Evolutionary conservation across 805 yeast genomes (phyloP).

Genomic region (Barnettozyma sucrosica): DNA sequence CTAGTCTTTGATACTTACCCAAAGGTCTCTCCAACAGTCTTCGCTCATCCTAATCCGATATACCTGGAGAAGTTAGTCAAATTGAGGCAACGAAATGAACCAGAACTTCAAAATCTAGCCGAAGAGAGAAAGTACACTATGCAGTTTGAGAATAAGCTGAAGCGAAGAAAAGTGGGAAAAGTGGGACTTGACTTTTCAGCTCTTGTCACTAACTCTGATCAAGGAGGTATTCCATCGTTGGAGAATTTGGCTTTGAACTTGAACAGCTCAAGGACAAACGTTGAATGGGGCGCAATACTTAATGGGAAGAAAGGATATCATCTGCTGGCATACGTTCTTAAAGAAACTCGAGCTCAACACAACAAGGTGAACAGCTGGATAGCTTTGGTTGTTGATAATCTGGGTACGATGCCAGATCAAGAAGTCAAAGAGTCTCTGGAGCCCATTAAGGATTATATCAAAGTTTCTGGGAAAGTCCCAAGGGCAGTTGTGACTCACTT

Average conservation of each 20-base stretch:
- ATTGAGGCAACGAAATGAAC: not conserved
- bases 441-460: constrained; percentile 6
- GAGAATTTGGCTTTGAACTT: constrained; percentile 7
- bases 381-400: constrained; percentile 6
- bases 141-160: constrained; percentile 14
- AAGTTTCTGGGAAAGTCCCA: constrained; percentile 9
- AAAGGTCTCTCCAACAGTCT: constrained; percentile 21
- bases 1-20: constrained; percentile 25
- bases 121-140: constrained; percentile 9
- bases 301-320: constrained; percentile 9
- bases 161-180: constrained; percentile 12
- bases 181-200: constrained; percentile 7
- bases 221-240: constrained; percentile 5
- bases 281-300: constrained; percentile 11
- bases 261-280: not conserved
- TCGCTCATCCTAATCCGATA: constrained; percentile 17
- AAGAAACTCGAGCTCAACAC: not conserved
- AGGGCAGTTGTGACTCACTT: constrained; percentile 5
- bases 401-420: not conserved
- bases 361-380: constrained; percentile 12
- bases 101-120: not conserved
- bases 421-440: constrained; percentile 6
- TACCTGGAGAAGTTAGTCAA: constrained; percentile 9
- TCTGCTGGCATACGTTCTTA: constrained; percentile 6
- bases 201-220: not conserved